These are phyloP conservation scores for Trametes meyenii DNA, from an alignment of 768 basidiomycete species.

Conservation along the genomic window DNA sequence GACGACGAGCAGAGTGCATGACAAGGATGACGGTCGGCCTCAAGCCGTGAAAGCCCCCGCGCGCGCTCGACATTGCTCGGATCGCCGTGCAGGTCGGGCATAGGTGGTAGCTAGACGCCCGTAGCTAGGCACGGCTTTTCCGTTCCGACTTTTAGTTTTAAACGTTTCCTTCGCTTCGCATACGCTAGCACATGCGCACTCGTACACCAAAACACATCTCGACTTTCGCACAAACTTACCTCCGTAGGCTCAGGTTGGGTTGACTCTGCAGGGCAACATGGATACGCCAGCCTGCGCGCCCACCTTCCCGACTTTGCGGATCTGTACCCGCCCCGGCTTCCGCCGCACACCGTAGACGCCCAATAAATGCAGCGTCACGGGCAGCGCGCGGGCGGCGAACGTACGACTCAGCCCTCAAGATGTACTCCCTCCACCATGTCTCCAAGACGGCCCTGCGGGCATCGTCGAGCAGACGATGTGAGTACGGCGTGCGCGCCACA, in stretches of 20 bases:
- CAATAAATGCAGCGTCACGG: constrained; percentile 9
- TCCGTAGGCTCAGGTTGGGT: too few relatives aligned
- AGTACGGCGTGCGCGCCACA: background rate
- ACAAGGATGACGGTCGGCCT: background rate
- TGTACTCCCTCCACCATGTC: constrained; percentile 27
- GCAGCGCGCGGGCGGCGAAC: background rate
- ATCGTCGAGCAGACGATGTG: constrained; percentile 25
- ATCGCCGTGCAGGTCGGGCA: background rate
- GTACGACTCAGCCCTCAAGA: constrained; percentile 17
- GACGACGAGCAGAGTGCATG: constrained; percentile 11
- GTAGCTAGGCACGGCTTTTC: background rate
- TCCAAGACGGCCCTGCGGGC: constrained; percentile 19
- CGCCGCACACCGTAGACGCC: constrained; percentile 9
- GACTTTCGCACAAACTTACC: too few relatives aligned
- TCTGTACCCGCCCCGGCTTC: constrained; percentile 6
- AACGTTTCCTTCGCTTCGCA: too few relatives aligned
- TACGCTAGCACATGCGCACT: too few relatives aligned
- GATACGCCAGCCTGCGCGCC: background rate
- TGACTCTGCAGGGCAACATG: too few relatives aligned
- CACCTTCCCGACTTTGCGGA: too few relatives aligned
- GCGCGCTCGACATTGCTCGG: background rate
- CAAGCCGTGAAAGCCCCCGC: constrained; percentile 3
- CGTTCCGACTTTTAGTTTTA: too few relatives aligned
- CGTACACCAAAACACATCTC: too few relatives aligned
- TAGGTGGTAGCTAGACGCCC: constrained; percentile 6